These are phyloP conservation scores for Rhizopogon vinicolor DNA, from an alignment of 768 basidiomycete genomes.

Conservation along the genomic window DNA sequence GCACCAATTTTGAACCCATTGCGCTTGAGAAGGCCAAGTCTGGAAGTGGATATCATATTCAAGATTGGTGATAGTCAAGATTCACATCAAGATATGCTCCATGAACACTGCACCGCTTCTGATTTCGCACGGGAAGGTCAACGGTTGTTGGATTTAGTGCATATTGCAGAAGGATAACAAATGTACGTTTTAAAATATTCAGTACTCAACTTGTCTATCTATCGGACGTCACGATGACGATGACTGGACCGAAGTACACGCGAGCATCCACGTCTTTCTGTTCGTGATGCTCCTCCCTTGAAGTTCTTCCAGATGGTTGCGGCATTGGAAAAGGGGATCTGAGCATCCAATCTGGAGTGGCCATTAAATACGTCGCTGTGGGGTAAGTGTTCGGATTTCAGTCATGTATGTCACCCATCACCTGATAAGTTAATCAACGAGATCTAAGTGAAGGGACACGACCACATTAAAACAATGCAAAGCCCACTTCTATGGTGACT, in stretches of 20 bases:
- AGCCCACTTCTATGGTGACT: slow-evolving; percentile 85
- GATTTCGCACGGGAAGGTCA: slow-evolving; percentile 71
- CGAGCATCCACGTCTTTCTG: slow-evolving; percentile 67
- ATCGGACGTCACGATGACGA: slow-evolving; percentile 26
- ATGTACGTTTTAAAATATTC: slow-evolving; percentile 83
- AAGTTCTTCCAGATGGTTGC: slow-evolving; percentile 30
- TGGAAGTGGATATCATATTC: slow-evolving; percentile 78
- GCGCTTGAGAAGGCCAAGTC: slow-evolving; percentile 66
- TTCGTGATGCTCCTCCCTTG: slow-evolving; percentile 66
- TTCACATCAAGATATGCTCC: slow-evolving; percentile 53
- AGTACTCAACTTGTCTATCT: slow-evolving; percentile 13
- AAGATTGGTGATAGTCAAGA: slow-evolving; percentile 51
- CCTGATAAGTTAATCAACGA: slow-evolving; percentile 39
- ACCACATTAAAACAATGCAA: slow-evolving; percentile 60
- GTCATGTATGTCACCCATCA: neutral
- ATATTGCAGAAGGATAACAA: slow-evolving; percentile 51
- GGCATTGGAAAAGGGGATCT: slow-evolving; percentile 58
- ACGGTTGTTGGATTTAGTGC: slow-evolving; percentile 79
- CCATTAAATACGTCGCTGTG: slow-evolving; percentile 77
- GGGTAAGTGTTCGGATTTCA: slow-evolving; percentile 43
- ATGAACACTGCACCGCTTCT: slow-evolving; percentile 56
- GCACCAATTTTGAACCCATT: slow-evolving; percentile 25
- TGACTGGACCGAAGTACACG: slow-evolving; percentile 56
- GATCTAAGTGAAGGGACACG: slow-evolving; percentile 65
- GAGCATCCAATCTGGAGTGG: slow-evolving; percentile 50